Conservation (phyloP, 306 rosid genomes). For the Delonix regia region DNA sequence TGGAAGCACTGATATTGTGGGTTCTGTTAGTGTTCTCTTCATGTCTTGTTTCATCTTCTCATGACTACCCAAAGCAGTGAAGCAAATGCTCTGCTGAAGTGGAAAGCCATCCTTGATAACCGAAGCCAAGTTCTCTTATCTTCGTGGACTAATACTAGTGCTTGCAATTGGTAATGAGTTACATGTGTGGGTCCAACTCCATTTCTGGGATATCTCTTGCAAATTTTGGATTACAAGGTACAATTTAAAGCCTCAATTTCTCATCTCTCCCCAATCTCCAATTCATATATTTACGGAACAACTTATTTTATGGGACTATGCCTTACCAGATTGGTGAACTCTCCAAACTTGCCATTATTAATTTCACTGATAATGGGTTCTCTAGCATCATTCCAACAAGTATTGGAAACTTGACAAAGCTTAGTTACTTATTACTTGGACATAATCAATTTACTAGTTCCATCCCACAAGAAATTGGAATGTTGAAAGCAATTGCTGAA, state of each 20-base stretch:
- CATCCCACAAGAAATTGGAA: too few relatives aligned
- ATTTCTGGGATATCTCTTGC: not conserved
- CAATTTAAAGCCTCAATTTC: constrained; percentile 15
- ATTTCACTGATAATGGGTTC: not conserved
- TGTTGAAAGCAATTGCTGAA: too few relatives aligned
- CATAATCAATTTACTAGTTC: too few relatives aligned
- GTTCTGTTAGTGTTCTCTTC: not conserved
- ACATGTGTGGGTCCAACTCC: constrained; percentile 9
- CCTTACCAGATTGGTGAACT: constrained; percentile 12
- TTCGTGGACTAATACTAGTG: not conserved
- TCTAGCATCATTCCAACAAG: not conserved
- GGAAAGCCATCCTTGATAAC: not conserved
- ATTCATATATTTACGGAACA: not conserved
- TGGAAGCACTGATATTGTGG: too few relatives aligned
- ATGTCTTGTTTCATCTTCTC: not conserved
- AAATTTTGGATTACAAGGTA: constrained; percentile 21
- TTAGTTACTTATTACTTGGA: too few relatives aligned
- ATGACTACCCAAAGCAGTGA: not conserved
- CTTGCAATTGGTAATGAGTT: constrained; percentile 19
- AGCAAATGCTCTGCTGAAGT: not conserved
- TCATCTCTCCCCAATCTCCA: constrained; percentile 4
- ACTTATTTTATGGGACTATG: constrained; percentile 3
- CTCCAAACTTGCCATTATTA: not conserved
- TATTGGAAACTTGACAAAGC: constrained; percentile 1
- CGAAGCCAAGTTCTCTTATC: constrained; percentile 27